phyloP scores from a whole-genome alignment of 2,329 filamentous ascomycete genomes.

The Metarhizium humberi region DNA sequence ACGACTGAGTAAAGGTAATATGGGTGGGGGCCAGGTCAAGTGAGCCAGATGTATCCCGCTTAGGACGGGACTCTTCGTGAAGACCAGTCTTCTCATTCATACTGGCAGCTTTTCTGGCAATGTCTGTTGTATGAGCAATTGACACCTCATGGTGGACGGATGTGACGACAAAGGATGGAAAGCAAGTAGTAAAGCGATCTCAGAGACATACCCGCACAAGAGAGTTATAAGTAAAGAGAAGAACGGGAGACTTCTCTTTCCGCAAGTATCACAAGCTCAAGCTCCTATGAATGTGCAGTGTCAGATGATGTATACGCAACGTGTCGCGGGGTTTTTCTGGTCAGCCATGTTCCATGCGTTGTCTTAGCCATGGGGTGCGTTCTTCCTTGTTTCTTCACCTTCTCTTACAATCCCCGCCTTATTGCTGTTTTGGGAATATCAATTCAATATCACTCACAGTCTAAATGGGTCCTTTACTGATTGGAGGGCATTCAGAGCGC shows the following conservation, averaged over 20 bases:
- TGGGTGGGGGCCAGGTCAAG: background rate
- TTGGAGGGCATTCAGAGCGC: background rate
- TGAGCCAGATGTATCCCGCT: background rate
- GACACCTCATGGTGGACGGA: background rate
- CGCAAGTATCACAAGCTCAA: background rate
- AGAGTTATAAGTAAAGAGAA: background rate
- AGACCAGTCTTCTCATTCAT: background rate
- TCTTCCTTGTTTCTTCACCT: too few species aligned
- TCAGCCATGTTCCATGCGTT: background rate
- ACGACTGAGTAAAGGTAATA: background rate
- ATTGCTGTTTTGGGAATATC: background rate
- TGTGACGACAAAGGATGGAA: too few species aligned
- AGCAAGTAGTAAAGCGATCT: background rate
- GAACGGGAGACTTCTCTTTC: background rate
- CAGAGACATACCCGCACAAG: background rate
- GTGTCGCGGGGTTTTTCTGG: background rate
- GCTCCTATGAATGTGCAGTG: background rate
- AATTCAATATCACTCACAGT: background rate
- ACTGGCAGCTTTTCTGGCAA: background rate
- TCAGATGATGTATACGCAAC: slow-evolving; percentile 1
- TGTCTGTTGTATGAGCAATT: background rate
- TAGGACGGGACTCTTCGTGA: background rate
- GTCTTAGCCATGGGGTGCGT: background rate
- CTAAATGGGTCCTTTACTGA: background rate
- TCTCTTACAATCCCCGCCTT: too few species aligned